Evolutionary conservation across 1,139 yeast genomes (phyloP), one percentile per base, ranked within the genome.

Genomic region (Magnusiomyces paraingens): DNA sequence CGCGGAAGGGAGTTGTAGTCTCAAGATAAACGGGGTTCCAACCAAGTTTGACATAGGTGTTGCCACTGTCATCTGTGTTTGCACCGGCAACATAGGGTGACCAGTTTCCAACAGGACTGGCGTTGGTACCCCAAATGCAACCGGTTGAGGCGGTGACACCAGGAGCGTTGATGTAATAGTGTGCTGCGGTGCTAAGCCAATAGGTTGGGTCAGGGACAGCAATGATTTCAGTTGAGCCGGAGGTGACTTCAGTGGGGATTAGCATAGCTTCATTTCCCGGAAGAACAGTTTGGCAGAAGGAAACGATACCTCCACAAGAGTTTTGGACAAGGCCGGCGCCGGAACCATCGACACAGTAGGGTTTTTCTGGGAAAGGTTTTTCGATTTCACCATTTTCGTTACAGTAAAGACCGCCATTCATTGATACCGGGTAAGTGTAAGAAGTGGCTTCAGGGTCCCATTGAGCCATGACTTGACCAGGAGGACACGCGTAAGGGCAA

Each of bases 231-330:
- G 73, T 59, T 17, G 72, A 62, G 12, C 81, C 79, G 11, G 77
- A 71, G 26, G 70, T 73, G 51, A 86, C 81, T 54, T 76, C 70
- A 32, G 94, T 88, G 57, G 96, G 96, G 60, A 89, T 88, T 67
- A 88, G 75, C 96, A 89, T 89, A 63, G 89, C 95, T 72, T 89
- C 96, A 68, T 87, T 86, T 58, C 96, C 96, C 21, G 96, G 96
- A 57, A 89, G 76, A 14, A 89, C 96, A 2, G 96, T 89, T 73
- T 90, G 96, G 70, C 96, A 89, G 70, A 89, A 83, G 11, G 96
- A 90, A 59, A 87, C 89, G 20, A 61, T 73, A 5, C 70, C 60
- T 49, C 74, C 73, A 45, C 70, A 65, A 22, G 67, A 64, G 73
- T 86, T 87, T 56, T 74, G 65, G 44, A 82, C 95, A 38, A 71